Conservation (phyloP, 2,329 filamentous ascomycete species). For the Pseudogymnoascus sp. region DNA sequence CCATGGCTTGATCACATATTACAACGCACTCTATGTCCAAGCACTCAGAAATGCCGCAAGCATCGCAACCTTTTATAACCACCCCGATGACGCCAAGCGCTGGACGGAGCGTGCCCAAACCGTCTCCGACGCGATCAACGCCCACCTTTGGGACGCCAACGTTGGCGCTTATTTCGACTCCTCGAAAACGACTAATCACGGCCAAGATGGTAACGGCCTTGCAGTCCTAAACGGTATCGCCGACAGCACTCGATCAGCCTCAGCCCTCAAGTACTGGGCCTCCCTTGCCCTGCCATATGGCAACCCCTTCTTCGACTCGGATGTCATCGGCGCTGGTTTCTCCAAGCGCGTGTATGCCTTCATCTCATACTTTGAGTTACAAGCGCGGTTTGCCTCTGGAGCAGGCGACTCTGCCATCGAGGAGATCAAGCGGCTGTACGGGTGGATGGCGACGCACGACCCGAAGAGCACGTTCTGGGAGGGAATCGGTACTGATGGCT, state of each 20-base stretch:
- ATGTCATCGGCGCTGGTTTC: slow-evolving; percentile 34
- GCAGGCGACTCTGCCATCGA: slow-evolving; percentile 36
- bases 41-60: slow-evolving; percentile 40
- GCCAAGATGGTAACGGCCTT: slow-evolving; percentile 47
- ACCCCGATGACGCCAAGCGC: slow-evolving; percentile 32
- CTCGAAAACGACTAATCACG: slow-evolving; percentile 31
- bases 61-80: slow-evolving; percentile 33
- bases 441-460: slow-evolving; percentile 44
- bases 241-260: slow-evolving; percentile 28
- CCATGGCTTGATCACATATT: slow-evolving; percentile 44
- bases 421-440: slow-evolving; percentile 42
- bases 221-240: slow-evolving; percentile 37
- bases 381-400: slow-evolving; percentile 40
- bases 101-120: slow-evolving; percentile 36
- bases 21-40: slow-evolving; percentile 46
- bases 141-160: slow-evolving; percentile 34
- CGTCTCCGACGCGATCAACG: slow-evolving; percentile 34
- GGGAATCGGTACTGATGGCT: slow-evolving; percentile 40
- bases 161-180: slow-evolving; percentile 44
- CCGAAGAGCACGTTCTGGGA: slow-evolving; percentile 46
- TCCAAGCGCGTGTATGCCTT: slow-evolving; percentile 46
- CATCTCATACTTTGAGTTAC: slow-evolving; percentile 47
- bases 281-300: slow-evolving; percentile 38
- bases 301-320: slow-evolving; percentile 48
- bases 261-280: slow-evolving; percentile 37